Conservation (phyloP, 352 stramenopile genomes). For the Globisporangium yorkense region DNA sequence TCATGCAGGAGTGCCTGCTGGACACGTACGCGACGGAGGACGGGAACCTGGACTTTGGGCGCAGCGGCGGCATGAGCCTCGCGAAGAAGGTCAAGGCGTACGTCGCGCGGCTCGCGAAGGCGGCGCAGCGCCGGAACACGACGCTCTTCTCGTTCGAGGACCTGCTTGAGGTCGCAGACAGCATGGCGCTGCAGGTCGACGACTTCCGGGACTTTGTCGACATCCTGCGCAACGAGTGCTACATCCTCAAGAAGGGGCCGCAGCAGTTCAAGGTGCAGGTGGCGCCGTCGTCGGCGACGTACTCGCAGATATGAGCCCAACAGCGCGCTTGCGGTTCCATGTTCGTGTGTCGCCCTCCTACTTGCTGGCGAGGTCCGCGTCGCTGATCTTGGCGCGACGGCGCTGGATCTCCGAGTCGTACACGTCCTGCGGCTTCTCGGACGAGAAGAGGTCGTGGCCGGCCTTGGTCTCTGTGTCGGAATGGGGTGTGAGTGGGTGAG, state of each 20-base stretch:
- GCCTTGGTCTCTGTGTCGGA: constrained; percentile 60
- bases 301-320: constrained; percentile 18
- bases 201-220: constrained; percentile 84
- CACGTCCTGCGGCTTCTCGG: constrained; percentile 75
- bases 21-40: constrained; percentile 88
- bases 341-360: background rate
- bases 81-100: constrained; percentile 80
- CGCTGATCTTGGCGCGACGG: constrained; percentile 60
- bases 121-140: constrained; percentile 46
- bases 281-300: constrained; percentile 33
- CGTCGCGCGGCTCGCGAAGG: constrained; percentile 69
- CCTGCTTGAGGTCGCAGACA: constrained; percentile 62
- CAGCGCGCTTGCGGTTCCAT: too few species aligned
- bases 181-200: constrained; percentile 68
- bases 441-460: constrained; percentile 82
- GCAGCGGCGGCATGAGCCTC: constrained; percentile 60
- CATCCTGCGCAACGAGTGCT: constrained; percentile 82
- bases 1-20: constrained; percentile 93
- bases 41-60: constrained; percentile 83
- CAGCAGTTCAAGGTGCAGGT: constrained; percentile 76
- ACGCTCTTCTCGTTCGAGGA: constrained; percentile 75
- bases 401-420: constrained; percentile 64
- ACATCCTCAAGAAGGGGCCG: constrained; percentile 78
- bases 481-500: background rate
- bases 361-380: constrained; percentile 20